phyloP scores from a whole-genome alignment of 345 rosid genomes.

The Jatropha curcas region DNA sequence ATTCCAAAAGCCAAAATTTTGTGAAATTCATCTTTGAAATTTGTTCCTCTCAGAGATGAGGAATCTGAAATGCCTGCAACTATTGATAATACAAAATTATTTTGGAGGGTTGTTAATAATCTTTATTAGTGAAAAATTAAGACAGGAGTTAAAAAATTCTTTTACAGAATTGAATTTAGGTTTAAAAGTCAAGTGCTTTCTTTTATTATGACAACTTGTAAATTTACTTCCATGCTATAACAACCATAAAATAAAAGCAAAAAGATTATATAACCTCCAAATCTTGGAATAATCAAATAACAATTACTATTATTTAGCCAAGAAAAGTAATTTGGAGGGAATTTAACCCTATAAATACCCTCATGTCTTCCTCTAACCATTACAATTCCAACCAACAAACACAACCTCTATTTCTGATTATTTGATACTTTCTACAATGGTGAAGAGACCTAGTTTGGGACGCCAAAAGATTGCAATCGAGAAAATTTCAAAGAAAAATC shows the following conservation, averaged over 20 bases:
- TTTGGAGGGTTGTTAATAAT: no score
- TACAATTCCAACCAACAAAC: background rate
- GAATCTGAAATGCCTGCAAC: no score
- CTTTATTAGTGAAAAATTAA: no score
- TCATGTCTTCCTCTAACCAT: slow-evolving; percentile 4
- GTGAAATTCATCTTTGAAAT: no score
- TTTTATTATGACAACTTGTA: background rate
- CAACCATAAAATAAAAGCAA: slow-evolving; percentile 13
- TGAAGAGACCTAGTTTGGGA: slow-evolving; percentile 11
- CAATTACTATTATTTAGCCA: background rate
- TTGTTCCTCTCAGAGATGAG: no score
- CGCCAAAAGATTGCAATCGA: slow-evolving; percentile 10
- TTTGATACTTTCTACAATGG: background rate
- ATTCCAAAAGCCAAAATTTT: no score
- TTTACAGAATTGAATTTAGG: background rate
- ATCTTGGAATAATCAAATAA: background rate
- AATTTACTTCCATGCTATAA: background rate
- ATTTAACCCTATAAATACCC: slow-evolving; percentile 11
- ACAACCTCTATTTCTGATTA: background rate
- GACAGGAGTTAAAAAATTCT: no score
- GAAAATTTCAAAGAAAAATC: slow-evolving; percentile 13
- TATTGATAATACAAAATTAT: no score
- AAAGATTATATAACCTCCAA: slow-evolving; percentile 22
- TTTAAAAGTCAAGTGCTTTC: background rate
- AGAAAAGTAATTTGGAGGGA: background rate